Conservation (phyloP, 768 basidiomycete genomes). For the Guyanaporus albipodus region DNA sequence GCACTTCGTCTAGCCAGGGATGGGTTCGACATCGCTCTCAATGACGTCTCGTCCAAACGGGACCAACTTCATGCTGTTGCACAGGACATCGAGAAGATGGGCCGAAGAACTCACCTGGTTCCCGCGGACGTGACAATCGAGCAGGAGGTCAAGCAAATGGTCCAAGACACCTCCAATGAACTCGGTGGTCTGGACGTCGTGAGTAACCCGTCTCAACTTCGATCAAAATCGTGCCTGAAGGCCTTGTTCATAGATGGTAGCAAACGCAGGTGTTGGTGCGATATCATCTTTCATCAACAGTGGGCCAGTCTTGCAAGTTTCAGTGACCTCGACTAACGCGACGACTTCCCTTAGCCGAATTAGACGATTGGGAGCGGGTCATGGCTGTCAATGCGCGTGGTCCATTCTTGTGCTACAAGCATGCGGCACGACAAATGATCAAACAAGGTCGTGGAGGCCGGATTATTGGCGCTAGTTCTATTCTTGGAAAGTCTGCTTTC, state of each 20-base stretch:
- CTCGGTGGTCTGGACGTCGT: constrained; percentile 47
- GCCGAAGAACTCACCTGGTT: constrained; percentile 15
- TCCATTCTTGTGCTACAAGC: constrained; percentile 56
- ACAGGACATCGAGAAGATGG: neutral
- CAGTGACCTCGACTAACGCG: neutral
- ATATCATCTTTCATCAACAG: neutral
- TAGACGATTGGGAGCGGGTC: constrained; percentile 32
- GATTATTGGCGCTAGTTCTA: constrained; percentile 42
- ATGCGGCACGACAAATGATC: constrained; percentile 60
- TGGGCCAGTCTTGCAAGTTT: neutral
- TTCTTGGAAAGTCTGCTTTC: neutral
- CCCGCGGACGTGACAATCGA: constrained; percentile 41
- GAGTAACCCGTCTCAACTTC: neutral
- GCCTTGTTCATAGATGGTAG: constrained; percentile 5
- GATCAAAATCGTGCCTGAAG: neutral
- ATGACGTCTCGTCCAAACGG: neutral
- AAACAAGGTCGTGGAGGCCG: constrained; percentile 45
- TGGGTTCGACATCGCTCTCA: constrained; percentile 3
- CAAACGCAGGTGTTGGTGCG: constrained; percentile 4
- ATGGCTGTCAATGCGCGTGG: constrained; percentile 52
- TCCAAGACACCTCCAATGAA: constrained; percentile 27
- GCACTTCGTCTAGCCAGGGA: constrained; percentile 1
- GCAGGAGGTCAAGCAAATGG: constrained; percentile 37
- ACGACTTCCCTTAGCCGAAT: neutral
- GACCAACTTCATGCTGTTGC: neutral